Base-by-base conservation (phyloP, 78 protist species). In the Dictyostelium intermedium region DNA sequence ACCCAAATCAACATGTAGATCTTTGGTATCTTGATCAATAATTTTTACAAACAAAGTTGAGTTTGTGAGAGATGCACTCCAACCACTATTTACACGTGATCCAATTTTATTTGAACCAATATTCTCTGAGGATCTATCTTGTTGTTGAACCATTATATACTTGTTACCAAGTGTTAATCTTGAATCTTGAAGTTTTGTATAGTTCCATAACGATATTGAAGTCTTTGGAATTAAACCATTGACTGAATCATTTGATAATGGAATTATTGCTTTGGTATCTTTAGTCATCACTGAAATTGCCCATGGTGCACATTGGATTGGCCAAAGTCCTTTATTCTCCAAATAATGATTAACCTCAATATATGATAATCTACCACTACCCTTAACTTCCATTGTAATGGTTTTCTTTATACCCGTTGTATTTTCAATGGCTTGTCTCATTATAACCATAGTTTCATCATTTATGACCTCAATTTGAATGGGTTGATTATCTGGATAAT, bases 301-400 rank as follows among this genome's bases (percentile, higher is more conserved):
- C 91, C 91, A 84, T 30, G 91, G 91, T 30, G 91, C 91, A 37
- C 70, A 3, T 27, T 63, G 74, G 14, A 61, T 27, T 45, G 91
- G 82, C 81, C 81, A 84, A 1, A 30, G 37, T 23, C 72, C 41
- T 25, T 47, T 37, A 37, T 84, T 84, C 53, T 37, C 43, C 3
- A 84, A 4, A 14, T 30, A 30, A 69, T 84, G 91, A 11, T 8
- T 25, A 1, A 66, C 74, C 27, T 66, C 18, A 25, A 66, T 25
- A 66, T 66, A 66, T 1, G 74, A 66, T 11, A 27, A 25, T 66
- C 35, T 66, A 66, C 74, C 74, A 27, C 74, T 35, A 25, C 37
- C 20, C 20, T 56, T 56, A 27, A 66, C 11, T 18, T 66, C 20
- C 5, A 66, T 23, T 66, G 74, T 11, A 0, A 66, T 30, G 14